These are phyloP conservation scores for Neonectria ditissima DNA, from an alignment of 2,329 filamentous ascomycete genomes.

Conservation along the genomic window DNA sequence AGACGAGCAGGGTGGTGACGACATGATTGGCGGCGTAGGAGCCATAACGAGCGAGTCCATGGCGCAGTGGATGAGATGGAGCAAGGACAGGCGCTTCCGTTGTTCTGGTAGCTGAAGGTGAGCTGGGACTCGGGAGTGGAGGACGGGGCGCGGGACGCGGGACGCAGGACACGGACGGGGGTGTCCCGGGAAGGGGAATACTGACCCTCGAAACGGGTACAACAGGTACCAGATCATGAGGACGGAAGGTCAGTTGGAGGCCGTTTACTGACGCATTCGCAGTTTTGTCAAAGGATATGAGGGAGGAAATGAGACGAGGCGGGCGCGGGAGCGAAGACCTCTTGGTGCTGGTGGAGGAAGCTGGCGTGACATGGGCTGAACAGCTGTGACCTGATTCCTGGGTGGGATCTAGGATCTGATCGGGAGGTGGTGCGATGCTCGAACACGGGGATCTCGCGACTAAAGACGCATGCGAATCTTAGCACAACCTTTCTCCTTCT, in stretches of 20 bases:
- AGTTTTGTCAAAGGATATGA: conserved; percentile 26
- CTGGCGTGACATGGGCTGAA: conserved; percentile 43
- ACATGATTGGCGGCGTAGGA: conserved; percentile 79
- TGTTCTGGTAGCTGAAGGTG: conserved; percentile 63
- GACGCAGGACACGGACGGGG: conserved; percentile 28
- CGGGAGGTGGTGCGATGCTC: conserved; percentile 38
- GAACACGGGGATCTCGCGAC: conserved; percentile 34
- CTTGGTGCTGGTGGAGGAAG: conserved; percentile 24
- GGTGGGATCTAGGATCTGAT: conserved; percentile 23
- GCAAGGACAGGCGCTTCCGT: conserved; percentile 77
- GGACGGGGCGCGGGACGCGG: conserved; percentile 21
- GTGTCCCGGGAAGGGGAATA: conserved; percentile 39
- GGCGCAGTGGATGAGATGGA: conserved; percentile 73
- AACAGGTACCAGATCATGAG: conserved; percentile 82
- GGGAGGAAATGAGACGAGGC: conserved; percentile 21
- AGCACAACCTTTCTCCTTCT: conserved; percentile 24
- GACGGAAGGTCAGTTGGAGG: conserved; percentile 35
- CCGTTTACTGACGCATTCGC: conserved; percentile 40
- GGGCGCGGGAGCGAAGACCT: conserved; percentile 26
- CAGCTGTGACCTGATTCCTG: conserved; percentile 27
- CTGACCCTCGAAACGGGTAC: conserved; percentile 81
- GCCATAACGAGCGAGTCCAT: conserved; percentile 75
- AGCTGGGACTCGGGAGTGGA: conserved; percentile 30
- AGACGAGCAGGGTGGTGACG: conserved; percentile 77
- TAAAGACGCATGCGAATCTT: conserved; percentile 34